Percentiles rank a stretch among this genome's conserved stretches.
phyloP scores from a whole-genome alignment of 2,329 filamentous ascomycete species.

The Aureobasidium leucospermi region DNA sequence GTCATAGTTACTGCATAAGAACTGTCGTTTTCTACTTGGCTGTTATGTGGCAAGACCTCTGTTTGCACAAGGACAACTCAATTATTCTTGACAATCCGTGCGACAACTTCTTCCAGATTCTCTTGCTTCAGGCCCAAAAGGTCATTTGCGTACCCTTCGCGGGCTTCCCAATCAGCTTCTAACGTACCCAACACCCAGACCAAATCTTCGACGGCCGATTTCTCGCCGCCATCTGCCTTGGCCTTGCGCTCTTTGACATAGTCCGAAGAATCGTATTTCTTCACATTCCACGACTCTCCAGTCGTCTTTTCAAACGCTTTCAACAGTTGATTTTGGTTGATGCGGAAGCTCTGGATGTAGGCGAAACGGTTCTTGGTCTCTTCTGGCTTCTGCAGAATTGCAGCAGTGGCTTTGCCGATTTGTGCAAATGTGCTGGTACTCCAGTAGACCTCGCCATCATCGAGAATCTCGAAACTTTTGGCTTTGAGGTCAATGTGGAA shows the following conservation, averaged over 20 bases:
- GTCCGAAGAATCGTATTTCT: constrained; percentile 28
- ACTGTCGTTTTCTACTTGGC: no score
- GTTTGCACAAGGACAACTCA: background rate
- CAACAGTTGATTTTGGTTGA: constrained; percentile 52
- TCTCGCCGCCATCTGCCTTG: constrained; percentile 32
- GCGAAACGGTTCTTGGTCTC: constrained; percentile 53
- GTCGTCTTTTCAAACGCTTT: constrained; percentile 46
- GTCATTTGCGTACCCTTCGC: constrained; percentile 34
- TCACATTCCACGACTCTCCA: constrained; percentile 45
- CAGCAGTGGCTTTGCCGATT: constrained; percentile 46
- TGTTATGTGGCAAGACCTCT: no score
- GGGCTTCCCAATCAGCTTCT: constrained; percentile 25
- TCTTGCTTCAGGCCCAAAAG: constrained; percentile 36
- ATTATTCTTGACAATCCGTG: constrained; percentile 20
- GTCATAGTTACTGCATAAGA: no score
- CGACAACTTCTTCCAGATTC: constrained; percentile 31
- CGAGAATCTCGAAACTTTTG: constrained; percentile 48
- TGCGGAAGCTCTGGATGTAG: constrained; percentile 49
- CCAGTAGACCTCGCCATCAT: constrained; percentile 48
- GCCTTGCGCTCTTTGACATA: constrained; percentile 25
- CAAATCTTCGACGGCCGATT: constrained; percentile 23
- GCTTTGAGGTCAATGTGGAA: constrained; percentile 45
- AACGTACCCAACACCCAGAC: constrained; percentile 26
- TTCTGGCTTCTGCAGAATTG: constrained; percentile 40
- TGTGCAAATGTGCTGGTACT: constrained; percentile 45